Base-by-base conservation (phyloP, 495 filamentous ascomycete genomes). In the Neurospora sp. region DNA sequence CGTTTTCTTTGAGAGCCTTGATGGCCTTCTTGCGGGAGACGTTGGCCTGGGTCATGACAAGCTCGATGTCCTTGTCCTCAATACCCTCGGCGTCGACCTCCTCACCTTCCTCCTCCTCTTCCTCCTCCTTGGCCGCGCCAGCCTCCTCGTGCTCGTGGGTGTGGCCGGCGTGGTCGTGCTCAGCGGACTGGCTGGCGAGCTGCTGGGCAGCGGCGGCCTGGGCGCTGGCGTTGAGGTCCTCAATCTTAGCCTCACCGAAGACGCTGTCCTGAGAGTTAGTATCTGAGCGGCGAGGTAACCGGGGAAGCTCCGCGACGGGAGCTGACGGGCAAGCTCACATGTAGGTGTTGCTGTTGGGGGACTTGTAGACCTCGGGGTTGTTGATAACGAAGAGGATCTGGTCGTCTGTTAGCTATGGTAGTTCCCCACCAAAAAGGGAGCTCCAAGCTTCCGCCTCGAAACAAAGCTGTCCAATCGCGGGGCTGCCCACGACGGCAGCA, bases 351-450 rank as follows among this genome's bases (percentile, higher is more conserved):
- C 92, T 97, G 82, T 90, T 91, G 75, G 96, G 95, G 48, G 94
- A 97, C 84, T 96, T 97, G 89, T 97, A 99, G 80, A 99, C 96
- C 81, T 99, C 96, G 74, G 96, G 96, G 82, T 97, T 90, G 90
- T 96, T 98, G 86, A 99, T 96, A 75, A 99, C 96, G 85, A 99
- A 98, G 77, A 99, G 91, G 79, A 99, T 95, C 95, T 98, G 75
- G 75, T 42, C 61, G 41, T 68, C 20, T 10, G 71, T 86, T 73
- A 84, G 81, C 72, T 71, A 27, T 31, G 44, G 44, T 68, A 16
- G 53, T 53, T 38, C 68, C 44, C 17, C 40, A 53, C n/a, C 53
- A 65, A 65, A 69, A 69, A 45, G 68, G 35, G 35, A 45, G 35
- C 40, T 69, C 68, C 68, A 41, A 69, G 68, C 68, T 69, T 39